Conservation (phyloP, 345 rosid species). For the Hypericum androsaemum region DNA sequence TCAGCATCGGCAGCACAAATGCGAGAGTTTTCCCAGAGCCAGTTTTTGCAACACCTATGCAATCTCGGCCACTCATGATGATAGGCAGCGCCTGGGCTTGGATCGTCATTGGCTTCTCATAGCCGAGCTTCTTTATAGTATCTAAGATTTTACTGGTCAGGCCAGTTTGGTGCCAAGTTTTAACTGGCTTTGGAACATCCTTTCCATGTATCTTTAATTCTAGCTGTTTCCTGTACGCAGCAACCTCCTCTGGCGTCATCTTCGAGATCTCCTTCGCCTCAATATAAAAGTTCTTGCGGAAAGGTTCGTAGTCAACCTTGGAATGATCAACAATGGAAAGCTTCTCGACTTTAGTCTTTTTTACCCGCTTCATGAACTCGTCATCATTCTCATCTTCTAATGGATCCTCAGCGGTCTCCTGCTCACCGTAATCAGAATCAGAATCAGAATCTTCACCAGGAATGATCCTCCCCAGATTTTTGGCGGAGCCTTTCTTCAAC, state of each 20-base stretch:
- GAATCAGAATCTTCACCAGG: conserved; percentile 80
- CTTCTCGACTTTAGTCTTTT: conserved; percentile 94
- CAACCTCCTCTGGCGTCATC: conserved; percentile 77
- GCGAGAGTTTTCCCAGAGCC: conserved; percentile 97
- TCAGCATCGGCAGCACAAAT: conserved; percentile 92
- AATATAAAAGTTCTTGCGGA: conserved; percentile 77
- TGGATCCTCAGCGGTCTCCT: conserved; percentile 49
- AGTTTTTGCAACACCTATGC: conserved; percentile 94
- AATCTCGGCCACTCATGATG: conserved; percentile 96
- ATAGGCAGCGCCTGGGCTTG: conserved; percentile 92
- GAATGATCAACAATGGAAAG: conserved; percentile 85
- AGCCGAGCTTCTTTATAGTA: conserved; percentile 73
- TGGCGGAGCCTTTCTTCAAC: conserved; percentile 48
- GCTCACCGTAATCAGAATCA: conserved; percentile 65
- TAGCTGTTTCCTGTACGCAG: conserved; percentile 66
- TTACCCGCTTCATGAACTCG: conserved; percentile 96
- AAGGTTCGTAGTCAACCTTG: conserved; percentile 70
- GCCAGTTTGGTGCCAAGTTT: conserved; percentile 96
- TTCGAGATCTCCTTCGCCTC: conserved; percentile 82
- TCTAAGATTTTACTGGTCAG: conserved; percentile 76
- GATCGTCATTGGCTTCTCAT: conserved; percentile 90
- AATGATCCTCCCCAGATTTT: conserved; percentile 77
- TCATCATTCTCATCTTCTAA: conserved; percentile 85
- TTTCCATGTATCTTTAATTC: conserved; percentile 92
- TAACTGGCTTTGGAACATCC: conserved; percentile 83